These are phyloP conservation scores for Hyphopichia burtonii DNA, from an alignment of 1,139 yeast species.

Conservation along the genomic window DNA sequence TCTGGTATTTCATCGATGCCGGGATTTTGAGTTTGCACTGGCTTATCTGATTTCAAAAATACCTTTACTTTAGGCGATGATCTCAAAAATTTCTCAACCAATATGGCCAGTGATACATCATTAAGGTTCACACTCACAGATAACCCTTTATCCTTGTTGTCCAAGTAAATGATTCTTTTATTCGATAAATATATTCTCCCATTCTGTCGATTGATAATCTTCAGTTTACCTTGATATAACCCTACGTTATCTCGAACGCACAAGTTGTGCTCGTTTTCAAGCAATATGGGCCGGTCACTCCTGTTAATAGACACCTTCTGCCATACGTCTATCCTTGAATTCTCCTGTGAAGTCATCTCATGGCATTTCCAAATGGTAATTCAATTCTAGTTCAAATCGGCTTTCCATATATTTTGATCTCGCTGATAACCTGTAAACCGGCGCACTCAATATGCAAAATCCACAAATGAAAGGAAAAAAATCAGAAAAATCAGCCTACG, in stretches of 20 bases:
- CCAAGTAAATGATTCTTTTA: constrained; percentile 70
- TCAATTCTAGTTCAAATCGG: no score
- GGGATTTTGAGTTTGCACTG: no score
- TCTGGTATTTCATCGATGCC: constrained; percentile 3
- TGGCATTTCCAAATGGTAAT: no score
- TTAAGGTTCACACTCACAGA: constrained; percentile 54
- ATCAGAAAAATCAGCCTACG: neutral
- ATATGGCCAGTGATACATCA: constrained; percentile 43
- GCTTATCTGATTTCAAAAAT: constrained; percentile 13
- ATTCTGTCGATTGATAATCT: constrained; percentile 61
- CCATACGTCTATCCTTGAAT: constrained; percentile 30
- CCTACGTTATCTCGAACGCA: constrained; percentile 60
- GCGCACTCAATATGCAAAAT: neutral
- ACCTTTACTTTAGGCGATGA: constrained; percentile 74
- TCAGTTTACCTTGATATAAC: constrained; percentile 67
- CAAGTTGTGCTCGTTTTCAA: constrained; percentile 39
- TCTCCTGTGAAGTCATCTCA: constrained; percentile 1
- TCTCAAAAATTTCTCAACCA: constrained; percentile 64
- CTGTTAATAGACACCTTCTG: constrained; percentile 36
- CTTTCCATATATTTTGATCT: neutral
- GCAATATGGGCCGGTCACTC: constrained; percentile 48
- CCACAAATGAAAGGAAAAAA: neutral
- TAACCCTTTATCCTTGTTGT: constrained; percentile 40
- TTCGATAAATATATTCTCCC: constrained; percentile 82
- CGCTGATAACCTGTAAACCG: neutral